These are phyloP conservation scores for Diplosphaera chodatii DNA, from an alignment of 139 green algal species.

Conservation along the genomic window DNA sequence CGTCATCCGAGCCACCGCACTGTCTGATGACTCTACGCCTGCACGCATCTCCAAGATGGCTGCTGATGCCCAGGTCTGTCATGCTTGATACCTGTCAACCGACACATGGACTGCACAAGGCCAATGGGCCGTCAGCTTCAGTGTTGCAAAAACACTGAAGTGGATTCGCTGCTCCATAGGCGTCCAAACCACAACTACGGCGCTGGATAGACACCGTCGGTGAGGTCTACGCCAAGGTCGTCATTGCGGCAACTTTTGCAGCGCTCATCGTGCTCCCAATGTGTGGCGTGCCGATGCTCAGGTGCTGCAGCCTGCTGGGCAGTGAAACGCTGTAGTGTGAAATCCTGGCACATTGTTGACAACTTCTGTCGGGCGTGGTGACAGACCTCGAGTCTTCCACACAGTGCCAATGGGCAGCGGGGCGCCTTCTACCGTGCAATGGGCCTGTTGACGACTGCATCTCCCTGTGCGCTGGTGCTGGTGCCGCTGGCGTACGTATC, in stretches of 20 bases:
- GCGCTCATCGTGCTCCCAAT: conserved; percentile 27
- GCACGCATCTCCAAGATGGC: conserved; percentile 72
- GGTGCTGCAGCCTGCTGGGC: too few species aligned
- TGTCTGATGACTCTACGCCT: conserved; percentile 62
- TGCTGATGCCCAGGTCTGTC: conserved; percentile 51
- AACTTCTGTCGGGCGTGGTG: too few species aligned
- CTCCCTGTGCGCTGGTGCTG: conserved; percentile 81
- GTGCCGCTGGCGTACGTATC: conserved; percentile 84
- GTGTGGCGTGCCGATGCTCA: conserved; percentile 53
- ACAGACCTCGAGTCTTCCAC: too few species aligned
- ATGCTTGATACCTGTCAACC: too few species aligned
- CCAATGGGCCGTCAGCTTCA: too few species aligned
- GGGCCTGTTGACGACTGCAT: conserved; percentile 70
- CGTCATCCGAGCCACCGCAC: conserved; percentile 45
- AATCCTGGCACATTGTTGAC: too few species aligned
- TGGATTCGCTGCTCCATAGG: not conserved
- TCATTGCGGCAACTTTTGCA: conserved; percentile 43
- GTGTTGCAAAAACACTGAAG: too few species aligned
- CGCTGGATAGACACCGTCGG: conserved; percentile 60
- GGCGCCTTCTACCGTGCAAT: conserved; percentile 78
- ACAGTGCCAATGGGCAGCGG: conserved; percentile 18
- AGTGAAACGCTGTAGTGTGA: too few species aligned
- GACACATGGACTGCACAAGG: too few species aligned
- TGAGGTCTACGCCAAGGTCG: conserved; percentile 55
- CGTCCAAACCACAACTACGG: conserved; percentile 48